These are phyloP conservation scores for Populus nigra DNA, from an alignment of 345 rosid species.

Conservation along the genomic window DNA sequence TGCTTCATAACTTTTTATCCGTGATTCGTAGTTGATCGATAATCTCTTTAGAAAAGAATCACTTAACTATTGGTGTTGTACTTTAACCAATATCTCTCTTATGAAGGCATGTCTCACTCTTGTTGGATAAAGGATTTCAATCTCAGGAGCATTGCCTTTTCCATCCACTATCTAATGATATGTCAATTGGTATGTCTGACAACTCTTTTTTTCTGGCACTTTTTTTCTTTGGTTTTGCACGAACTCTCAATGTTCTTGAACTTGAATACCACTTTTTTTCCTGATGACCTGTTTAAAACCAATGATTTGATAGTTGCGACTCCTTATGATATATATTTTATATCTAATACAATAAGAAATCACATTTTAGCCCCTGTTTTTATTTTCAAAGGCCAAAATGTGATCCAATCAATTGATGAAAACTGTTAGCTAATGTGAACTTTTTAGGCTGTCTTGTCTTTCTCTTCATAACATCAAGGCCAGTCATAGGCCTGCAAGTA, in stretches of 20 bases:
- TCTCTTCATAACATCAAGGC: background rate
- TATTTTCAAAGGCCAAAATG: background rate
- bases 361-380: background rate
- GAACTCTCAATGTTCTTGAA: background rate
- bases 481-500: background rate
- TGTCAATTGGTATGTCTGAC: constrained; percentile 62
- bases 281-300: background rate
- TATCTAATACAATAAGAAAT: too few species aligned
- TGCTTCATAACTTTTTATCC: background rate
- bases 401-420: background rate
- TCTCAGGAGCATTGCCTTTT: constrained; percentile 64
- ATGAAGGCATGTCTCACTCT: constrained; percentile 63
- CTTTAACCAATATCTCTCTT: background rate
- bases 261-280: background rate
- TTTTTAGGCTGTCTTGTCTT: background rate
- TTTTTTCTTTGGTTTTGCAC: background rate
- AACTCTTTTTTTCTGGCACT: background rate
- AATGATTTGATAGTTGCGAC: too few species aligned
- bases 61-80: background rate
- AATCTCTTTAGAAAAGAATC: background rate
- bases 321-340: too few species aligned
- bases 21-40: background rate
- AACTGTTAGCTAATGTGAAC: background rate
- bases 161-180: constrained; percentile 83
- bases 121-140: constrained; percentile 75